Evolutionary conservation across 2,329 filamentous ascomycete species (phyloP), one percentile per base, ranked within the genome.

Genomic region (Colletotrichum liriopes): DNA sequence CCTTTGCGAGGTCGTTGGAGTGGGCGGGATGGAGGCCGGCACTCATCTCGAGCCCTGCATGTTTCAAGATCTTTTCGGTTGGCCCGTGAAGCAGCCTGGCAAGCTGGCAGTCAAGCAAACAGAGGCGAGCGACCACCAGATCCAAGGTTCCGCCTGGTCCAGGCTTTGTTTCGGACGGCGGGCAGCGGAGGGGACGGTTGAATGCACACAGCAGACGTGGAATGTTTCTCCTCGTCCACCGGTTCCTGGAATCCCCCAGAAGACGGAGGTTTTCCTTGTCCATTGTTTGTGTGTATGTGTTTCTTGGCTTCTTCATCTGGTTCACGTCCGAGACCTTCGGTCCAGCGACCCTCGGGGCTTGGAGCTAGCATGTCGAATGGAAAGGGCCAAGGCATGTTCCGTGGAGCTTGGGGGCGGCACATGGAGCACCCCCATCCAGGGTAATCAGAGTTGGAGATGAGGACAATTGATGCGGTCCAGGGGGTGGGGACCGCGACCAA

Each of bases 391-490:
- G 55, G n/a, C n/a, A 8, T 52, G 56, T 37, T 20, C 49, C 56
- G 37, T 62, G 9, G 14, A 41, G 35, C n/a, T 41, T 41, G n/a
- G 32, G 35, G 55, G 55, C 55, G 23, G 29, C 37, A 59, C 45
- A 69, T 47, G 37, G 52, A 29, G 59, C 16, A 49, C 37, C 26
- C 43, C 49, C 23, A 47, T 68, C 43, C 23, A n/a, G n/a, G 49
- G 58, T 54, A 71, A 68, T 71, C 69, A 68, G 41, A 62, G 32
- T 51, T 71, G 65, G 56, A 71, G 65, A 71, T 68, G 58, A 68
- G 51, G 51, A 39, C 4, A 63, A 52, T 63, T 68, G 69, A 71
- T 71, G 69, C 65, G 66, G 45, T 41, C 58, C 37, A 62, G 56
- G 51, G 64, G 43, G 41, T 56, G 49, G 56, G 56, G 20, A 35